Evolutionary conservation across 2,329 filamentous ascomycete genomes (phyloP), one percentile per base, ranked within the genome.

Genomic region (Apiospora malaysiana): DNA sequence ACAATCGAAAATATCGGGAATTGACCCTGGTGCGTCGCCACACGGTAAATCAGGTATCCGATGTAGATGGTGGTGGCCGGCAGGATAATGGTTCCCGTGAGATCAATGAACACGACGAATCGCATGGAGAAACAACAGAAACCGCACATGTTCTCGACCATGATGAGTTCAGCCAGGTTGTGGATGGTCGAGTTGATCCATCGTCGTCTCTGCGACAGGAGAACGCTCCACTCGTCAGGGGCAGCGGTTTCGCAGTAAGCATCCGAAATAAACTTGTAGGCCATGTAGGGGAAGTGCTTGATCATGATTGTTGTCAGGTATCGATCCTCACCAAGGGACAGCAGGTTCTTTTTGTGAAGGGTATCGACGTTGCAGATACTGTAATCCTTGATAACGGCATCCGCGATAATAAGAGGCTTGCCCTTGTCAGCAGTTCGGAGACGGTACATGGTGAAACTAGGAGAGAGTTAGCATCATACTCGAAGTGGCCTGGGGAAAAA

Each of bases 171-270:
- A 37, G 92, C 93, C 79, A 99, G 83, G 81, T 99, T 99, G 87
- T 99, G 96, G 73, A 99, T 92, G 12, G 96, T 99, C 1, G 96
- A 98, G 84, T 99, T 99, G 82, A 99, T 99, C 96, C 96, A 99
- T 81, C 96, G 93, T 86, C 96, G 94, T 87, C 96, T 92, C 81
- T 99, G 96, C n/a, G 96, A 99, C 43, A 99, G 87, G 76, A 99
- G 84, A 77, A 99, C 94, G 78, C 91, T 93, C 94, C 95, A 99
- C 32, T 92, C 93, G 78, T 98, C 94, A 2, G 96, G 96, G 0
- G 96, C 96, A 59, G 95, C 95, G 1, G 96, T 99, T 78, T 93
- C 92, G 75, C 95, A 97, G 81, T 94, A 96, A 9, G 96, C 96
- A 82, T 97, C 94, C 0, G 95, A 90, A 69, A 98, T 89, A 81